phyloP scores from a whole-genome alignment of 345 rosid species.

The Sonneratia alba region DNA sequence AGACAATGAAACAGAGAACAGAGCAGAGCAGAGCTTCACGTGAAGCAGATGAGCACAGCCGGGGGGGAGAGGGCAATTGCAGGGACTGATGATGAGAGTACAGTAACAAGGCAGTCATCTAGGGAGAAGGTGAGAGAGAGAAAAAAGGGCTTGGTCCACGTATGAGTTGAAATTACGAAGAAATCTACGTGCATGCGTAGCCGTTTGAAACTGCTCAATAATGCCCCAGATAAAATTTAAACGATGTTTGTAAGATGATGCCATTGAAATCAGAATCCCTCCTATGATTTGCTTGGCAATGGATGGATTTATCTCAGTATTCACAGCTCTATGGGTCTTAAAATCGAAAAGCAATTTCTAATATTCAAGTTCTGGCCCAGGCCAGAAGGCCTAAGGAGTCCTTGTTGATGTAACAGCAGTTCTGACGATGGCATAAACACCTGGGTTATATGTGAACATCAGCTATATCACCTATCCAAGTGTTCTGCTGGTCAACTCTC shows the following conservation, averaged over 20 bases:
- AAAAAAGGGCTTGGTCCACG: not conserved
- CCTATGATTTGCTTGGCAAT: too few relatives aligned
- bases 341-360: too few relatives aligned
- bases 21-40: slow-evolving; percentile 2
- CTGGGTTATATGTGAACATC: not conserved
- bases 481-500: not conserved
- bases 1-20: not conserved
- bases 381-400: not conserved
- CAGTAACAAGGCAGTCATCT: not conserved
- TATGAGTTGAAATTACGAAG: not conserved
- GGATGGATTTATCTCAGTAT: too few relatives aligned
- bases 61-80: not conserved
- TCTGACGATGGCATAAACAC: not conserved
- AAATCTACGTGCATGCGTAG: not conserved
- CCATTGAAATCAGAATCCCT: too few relatives aligned
- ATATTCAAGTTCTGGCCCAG: too few relatives aligned
- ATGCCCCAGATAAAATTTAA: too few relatives aligned
- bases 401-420: not conserved
- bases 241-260: too few relatives aligned
- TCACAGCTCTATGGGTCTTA: too few relatives aligned
- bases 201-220: too few relatives aligned
- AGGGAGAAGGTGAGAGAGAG: not conserved
- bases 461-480: not conserved
- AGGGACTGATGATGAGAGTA: not conserved
- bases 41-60: not conserved